Percentiles rank a stretch among this genome's conserved stretches.
phyloP scores from a whole-genome alignment of 2,329 filamentous ascomycete genomes.

The Alternaria incomplexa region DNA sequence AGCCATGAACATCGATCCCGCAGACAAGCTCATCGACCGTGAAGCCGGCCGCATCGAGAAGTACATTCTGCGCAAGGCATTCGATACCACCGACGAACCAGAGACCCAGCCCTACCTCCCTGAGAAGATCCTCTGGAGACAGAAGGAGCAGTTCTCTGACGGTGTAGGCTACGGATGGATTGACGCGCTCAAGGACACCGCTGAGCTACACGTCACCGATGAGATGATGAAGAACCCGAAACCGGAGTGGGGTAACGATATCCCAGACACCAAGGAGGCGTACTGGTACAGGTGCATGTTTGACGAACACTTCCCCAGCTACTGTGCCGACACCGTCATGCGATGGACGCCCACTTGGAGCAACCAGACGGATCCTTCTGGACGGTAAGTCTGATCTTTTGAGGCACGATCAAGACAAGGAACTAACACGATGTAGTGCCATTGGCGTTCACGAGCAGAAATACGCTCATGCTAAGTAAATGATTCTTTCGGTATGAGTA shows the following conservation, averaged over 20 bases:
- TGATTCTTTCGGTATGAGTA: neutral
- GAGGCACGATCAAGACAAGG: neutral
- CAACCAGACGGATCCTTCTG: slow-evolving; percentile 92
- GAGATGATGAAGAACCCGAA: slow-evolving; percentile 99
- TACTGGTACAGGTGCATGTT: slow-evolving; percentile 99
- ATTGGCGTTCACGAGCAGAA: slow-evolving; percentile 45
- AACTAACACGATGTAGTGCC: slow-evolving; percentile 32
- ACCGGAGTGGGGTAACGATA: slow-evolving; percentile 90
- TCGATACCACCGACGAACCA: slow-evolving; percentile 90
- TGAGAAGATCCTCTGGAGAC: slow-evolving; percentile 92
- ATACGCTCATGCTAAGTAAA: slow-evolving; percentile 34
- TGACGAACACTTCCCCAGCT: slow-evolving; percentile 94
- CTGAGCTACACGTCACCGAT: slow-evolving; percentile 86
- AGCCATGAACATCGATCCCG: slow-evolving; percentile 90
- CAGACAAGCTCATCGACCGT: slow-evolving; percentile 84
- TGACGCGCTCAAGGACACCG: slow-evolving; percentile 93
- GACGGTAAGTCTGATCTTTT: slow-evolving; percentile 65
- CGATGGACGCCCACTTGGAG: slow-evolving; percentile 98
- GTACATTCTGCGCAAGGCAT: slow-evolving; percentile 97
- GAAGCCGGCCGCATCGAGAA: slow-evolving; percentile 90
- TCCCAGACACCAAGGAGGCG: slow-evolving; percentile 96
- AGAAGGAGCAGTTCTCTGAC: slow-evolving; percentile 99
- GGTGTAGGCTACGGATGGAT: slow-evolving; percentile 99
- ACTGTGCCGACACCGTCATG: slow-evolving; percentile 91
- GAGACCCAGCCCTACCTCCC: slow-evolving; percentile 86